Percentiles rank a stretch among this genome's conserved stretches.
Evolutionary conservation across 805 yeast genomes (phyloP).

Genomic region (Grigorovia yakushimaensis): DNA sequence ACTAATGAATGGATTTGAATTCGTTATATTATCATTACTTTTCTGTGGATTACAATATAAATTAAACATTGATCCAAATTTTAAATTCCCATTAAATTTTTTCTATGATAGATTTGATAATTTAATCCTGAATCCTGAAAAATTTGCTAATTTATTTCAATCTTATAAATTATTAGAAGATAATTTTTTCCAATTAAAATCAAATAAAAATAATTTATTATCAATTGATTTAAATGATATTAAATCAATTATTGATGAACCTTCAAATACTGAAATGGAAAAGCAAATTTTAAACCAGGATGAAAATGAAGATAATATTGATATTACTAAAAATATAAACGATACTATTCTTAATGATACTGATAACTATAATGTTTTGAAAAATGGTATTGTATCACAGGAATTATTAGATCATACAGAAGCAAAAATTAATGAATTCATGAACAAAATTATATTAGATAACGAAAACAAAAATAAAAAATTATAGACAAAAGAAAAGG

Average conservation of each 20-base stretch:
- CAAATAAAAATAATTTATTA: slow-evolving; percentile 26
- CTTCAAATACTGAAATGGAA: not conserved
- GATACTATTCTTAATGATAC: slow-evolving; percentile 1
- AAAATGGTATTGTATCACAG: slow-evolving; percentile 23
- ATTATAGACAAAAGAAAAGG: not conserved
- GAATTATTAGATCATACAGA: slow-evolving; percentile 24
- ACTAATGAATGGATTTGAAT: slow-evolving; percentile 26
- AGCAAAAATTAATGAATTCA: slow-evolving; percentile 17
- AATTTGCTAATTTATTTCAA: slow-evolving; percentile 19
- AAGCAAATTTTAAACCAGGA: too few species aligned
- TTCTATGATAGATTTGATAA: slow-evolving; percentile 23
- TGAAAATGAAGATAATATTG: too few species aligned
- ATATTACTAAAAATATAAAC: not conserved
- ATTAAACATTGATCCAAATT: slow-evolving; percentile 16
- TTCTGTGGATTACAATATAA: slow-evolving; percentile 27
- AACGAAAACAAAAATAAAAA: slow-evolving; percentile 11
- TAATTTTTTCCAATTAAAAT: slow-evolving; percentile 27
- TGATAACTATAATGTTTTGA: slow-evolving; percentile 20
- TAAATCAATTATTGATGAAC: slow-evolving; percentile 18
- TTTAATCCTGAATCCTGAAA: slow-evolving; percentile 10
- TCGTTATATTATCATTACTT: slow-evolving; percentile 22
- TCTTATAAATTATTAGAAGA: slow-evolving; percentile 26
- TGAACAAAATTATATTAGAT: slow-evolving; percentile 15
- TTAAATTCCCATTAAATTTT: slow-evolving; percentile 25
- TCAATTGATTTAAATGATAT: slow-evolving; percentile 18